Base-by-base conservation (phyloP, 176 grass and related monocot genomes). In the Musa itinerans region DNA sequence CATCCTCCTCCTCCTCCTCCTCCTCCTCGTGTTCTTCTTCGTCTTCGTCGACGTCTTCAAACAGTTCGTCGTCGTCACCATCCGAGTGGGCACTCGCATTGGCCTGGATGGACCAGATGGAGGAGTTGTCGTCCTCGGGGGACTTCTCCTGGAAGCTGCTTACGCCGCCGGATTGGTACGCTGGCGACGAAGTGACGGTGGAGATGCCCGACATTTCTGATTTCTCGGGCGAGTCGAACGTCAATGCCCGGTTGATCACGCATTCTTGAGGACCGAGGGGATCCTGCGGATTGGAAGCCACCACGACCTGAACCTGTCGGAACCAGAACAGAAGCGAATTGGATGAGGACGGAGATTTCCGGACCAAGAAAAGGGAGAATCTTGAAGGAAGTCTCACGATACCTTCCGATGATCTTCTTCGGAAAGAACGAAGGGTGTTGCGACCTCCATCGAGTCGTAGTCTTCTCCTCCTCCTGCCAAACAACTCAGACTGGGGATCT, bases 151-250 rank as follows among this genome's bases (percentile, higher is more conserved):
- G 9, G 34, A 43, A 43, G 34, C 34, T 43, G 71, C 79, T 73
- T 25, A 54, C 74, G 74, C 69, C 56, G 82, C 74, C 69, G 71
- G 73, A 76, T n/a, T 83, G 78, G 68, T 73, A 69, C 8, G 75
- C 25, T 4, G 89, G 22, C 43, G 86, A 84, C 2, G 83, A 86
- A 3, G 81, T 83, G 23, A 78, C 66, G 25, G 49, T 59, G 0
- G 80, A 82, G 58, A 24, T 62, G 14, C 56, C 72, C 72, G 85
- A 86, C 8, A 34, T 34, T 19, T 82, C 87, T 0, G 76, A 78
- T 53, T 92, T 94, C 21, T 71, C 76, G 8, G 90, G 95, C 26
- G 95, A 94, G n/a, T 94, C 90, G 52, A 94, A 99, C 53, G 80
- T 76, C 73, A 99, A 72, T 1, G 86, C 84, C 8, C 90, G 88